These are phyloP conservation scores for Candida namnaoensis DNA, from an alignment of 805 yeast species.

Conservation along the genomic window DNA sequence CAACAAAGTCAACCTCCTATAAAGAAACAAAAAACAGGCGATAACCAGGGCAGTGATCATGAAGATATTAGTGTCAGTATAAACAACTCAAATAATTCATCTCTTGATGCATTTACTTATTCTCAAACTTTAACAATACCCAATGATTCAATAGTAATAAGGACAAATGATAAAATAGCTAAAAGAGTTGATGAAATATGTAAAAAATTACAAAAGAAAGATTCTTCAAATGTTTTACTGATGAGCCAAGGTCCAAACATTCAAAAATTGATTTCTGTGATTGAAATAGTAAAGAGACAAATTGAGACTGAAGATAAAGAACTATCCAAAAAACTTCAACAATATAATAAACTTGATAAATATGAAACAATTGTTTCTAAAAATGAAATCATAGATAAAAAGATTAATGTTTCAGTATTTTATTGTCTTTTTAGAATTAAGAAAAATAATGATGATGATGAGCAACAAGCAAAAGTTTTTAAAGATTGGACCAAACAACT, in stretches of 20 bases:
- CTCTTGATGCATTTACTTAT: too few species aligned
- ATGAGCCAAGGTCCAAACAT: slow-evolving; percentile 16
- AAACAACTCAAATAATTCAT: background rate
- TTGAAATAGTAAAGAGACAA: slow-evolving; percentile 14
- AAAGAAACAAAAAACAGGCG: too few species aligned
- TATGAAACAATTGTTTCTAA: slow-evolving; percentile 7
- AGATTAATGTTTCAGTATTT: slow-evolving; percentile 11
- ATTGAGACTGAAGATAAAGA: slow-evolving; percentile 1
- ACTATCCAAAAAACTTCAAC: slow-evolving; percentile 4
- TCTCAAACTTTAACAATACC: background rate
- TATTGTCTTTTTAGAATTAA: slow-evolving; percentile 9
- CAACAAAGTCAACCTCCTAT: too few species aligned
- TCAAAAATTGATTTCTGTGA: slow-evolving; percentile 13
- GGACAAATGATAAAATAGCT: slow-evolving; percentile 15
- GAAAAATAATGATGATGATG: background rate
- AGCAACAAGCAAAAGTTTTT: slow-evolving; percentile 2
- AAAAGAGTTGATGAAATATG: slow-evolving; percentile 8
- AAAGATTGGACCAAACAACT: slow-evolving; percentile 12
- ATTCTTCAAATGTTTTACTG: slow-evolving; percentile 2
- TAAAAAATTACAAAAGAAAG: background rate
- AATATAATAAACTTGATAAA: slow-evolving; percentile 14
- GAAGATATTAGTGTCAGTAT: too few species aligned
- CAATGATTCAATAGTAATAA: slow-evolving; percentile 5
- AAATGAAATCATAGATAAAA: slow-evolving; percentile 13
- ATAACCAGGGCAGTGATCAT: too few species aligned